These are phyloP conservation scores for Colletotrichum musicola DNA, from an alignment of 2,329 filamentous ascomycete genomes.

Conservation along the genomic window DNA sequence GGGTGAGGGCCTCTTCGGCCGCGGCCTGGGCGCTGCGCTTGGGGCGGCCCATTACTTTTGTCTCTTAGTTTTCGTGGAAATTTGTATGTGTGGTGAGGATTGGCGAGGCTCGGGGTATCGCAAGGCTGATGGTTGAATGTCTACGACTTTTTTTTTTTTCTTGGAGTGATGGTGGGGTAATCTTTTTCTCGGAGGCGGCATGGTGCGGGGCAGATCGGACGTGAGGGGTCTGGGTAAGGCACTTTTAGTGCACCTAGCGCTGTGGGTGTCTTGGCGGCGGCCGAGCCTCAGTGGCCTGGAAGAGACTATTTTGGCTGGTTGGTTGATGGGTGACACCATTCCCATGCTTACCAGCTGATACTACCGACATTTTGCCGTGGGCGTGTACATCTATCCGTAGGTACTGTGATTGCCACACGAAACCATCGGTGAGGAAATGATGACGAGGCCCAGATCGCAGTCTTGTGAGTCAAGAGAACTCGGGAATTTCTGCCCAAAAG, in stretches of 20 bases:
- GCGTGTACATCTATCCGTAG: no score
- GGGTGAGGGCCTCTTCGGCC: slow-evolving; percentile 76
- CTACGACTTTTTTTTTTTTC: slow-evolving; percentile 14
- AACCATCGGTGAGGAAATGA: no score
- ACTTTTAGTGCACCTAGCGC: background rate
- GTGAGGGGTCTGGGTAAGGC: no score
- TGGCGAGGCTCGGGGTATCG: background rate
- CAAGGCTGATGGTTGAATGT: background rate
- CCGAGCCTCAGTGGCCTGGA: background rate
- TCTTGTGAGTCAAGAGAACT: no score
- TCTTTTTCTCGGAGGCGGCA: slow-evolving; percentile 9
- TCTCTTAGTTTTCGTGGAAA: no score
- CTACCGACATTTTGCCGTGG: no score
- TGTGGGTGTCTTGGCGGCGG: background rate
- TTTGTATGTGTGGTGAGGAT: no score
- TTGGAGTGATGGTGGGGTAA: slow-evolving; percentile 34
- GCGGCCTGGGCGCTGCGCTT: slow-evolving; percentile 84
- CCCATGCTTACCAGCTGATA: no score
- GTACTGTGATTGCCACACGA: no score
- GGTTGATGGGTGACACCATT: no score
- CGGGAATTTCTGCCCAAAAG: background rate
- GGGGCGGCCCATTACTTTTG: slow-evolving; percentile 56
- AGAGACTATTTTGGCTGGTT: no score
- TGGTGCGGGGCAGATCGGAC: slow-evolving; percentile 22
- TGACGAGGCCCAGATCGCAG: no score